Evolutionary conservation across 257 asterid genomes (phyloP).

Genomic region (Forsythia viridissima): DNA sequence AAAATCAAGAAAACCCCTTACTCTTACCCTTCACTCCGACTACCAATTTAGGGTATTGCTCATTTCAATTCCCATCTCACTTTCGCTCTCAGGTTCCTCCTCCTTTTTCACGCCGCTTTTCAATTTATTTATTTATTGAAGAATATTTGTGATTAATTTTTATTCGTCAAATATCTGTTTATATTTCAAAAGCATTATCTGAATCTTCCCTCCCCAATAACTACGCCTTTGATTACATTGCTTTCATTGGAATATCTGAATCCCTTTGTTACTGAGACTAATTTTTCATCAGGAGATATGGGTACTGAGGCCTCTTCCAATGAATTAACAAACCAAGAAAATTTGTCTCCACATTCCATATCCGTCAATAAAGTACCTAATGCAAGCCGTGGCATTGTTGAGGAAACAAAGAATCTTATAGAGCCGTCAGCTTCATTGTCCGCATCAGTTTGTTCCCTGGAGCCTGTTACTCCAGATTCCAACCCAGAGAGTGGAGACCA

Average conservation of each 20-base stretch:
- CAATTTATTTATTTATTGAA: neutral
- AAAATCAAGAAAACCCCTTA: neutral
- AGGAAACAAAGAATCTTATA: constrained; percentile 1
- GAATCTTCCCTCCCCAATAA: neutral
- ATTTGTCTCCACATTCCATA: neutral
- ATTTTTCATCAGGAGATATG: constrained; percentile 16
- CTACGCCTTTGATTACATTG: neutral
- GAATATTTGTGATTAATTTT: too few relatives aligned
- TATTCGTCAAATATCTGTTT: neutral
- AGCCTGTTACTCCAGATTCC: constrained; percentile 49
- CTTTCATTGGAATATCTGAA: neutral
- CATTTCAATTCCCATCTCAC: neutral
- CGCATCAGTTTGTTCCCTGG: neutral
- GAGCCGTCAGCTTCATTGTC: constrained; percentile 5
- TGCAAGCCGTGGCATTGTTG: constrained; percentile 1
- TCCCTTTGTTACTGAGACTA: too few relatives aligned
- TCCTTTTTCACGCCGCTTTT: neutral
- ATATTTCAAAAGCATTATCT: neutral
- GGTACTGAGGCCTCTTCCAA: constrained; percentile 30
- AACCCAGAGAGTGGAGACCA: constrained; percentile 30
- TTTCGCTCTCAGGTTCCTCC: neutral
- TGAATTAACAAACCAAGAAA: constrained; percentile 19
- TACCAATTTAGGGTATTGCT: neutral
- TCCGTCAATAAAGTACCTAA: neutral
- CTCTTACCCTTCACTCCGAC: too few relatives aligned